Evolutionary conservation across 2,329 filamentous ascomycete genomes (phyloP).

Genomic region (Penicillium sp.): DNA sequence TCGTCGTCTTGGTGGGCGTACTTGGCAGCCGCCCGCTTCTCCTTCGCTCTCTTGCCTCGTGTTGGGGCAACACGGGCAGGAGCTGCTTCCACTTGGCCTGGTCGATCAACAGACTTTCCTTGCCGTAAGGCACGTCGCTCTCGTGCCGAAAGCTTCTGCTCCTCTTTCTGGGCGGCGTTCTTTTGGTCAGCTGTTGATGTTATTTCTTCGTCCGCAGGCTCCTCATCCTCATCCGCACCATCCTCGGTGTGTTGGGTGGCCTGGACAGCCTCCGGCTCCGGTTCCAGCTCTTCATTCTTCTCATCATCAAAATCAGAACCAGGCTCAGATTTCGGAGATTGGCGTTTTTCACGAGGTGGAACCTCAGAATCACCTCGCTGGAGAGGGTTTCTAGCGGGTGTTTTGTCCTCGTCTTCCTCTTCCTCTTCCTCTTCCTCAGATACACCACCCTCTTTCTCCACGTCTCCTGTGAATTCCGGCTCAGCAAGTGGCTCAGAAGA

Average conservation of each 20-base stretch:
- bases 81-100: conserved; percentile 18
- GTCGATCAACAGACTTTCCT: conserved; percentile 28
- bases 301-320: conserved; percentile 19
- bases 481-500: conserved; percentile 3
- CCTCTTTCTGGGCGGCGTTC: conserved; percentile 23
- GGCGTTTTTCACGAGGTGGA: conserved; percentile 1
- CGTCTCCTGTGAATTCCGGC: background rate
- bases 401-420: conserved; percentile 32
- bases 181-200: conserved; percentile 22
- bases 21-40: conserved; percentile 82
- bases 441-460: conserved; percentile 5
- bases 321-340: conserved; percentile 8
- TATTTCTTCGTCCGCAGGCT: conserved; percentile 15
- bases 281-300: conserved; percentile 17
- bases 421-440: conserved; percentile 28
- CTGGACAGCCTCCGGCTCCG: conserved; percentile 17
- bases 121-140: conserved; percentile 42
- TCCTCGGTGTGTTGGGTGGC: background rate
- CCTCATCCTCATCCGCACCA: conserved; percentile 3
- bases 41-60: conserved; percentile 76
- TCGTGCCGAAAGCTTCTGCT: conserved; percentile 40
- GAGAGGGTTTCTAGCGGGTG: conserved; percentile 20
- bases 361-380: conserved; percentile 18
- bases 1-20: conserved; percentile 95
- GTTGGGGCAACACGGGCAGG: conserved; percentile 32